Percentiles rank a stretch among this genome's conserved stretches.
Conservation (phyloP, 257 asterid species). For the Primulina huaijiensis region DNA sequence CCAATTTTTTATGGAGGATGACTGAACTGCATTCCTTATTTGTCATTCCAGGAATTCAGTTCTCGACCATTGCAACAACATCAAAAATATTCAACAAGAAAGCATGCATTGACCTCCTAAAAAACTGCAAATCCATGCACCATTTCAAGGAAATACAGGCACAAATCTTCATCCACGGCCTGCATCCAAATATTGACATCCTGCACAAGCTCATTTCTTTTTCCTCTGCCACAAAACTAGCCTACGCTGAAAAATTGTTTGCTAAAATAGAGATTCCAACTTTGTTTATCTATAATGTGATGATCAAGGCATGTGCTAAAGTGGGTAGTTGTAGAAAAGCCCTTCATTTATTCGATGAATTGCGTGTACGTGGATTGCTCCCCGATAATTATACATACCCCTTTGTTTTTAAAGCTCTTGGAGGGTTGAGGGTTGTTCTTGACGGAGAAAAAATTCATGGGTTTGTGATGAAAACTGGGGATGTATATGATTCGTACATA, state of each 20-base stretch:
- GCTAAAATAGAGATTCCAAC: slow-evolving; percentile 20
- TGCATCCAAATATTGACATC: slow-evolving; percentile 32
- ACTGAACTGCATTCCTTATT: not conserved
- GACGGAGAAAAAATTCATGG: slow-evolving; percentile 31
- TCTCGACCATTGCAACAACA: not conserved
- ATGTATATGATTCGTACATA: slow-evolving; percentile 37
- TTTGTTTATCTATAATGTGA: slow-evolving; percentile 39
- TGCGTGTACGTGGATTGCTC: slow-evolving; percentile 31
- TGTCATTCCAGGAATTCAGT: not conserved
- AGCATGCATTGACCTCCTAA: slow-evolving; percentile 32
- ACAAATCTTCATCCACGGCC: slow-evolving; percentile 34
- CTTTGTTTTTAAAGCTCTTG: slow-evolving; percentile 42
- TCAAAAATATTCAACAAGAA: slow-evolving; percentile 18
- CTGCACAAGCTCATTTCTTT: slow-evolving; percentile 44
- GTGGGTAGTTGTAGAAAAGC: slow-evolving; percentile 25
- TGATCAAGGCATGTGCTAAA: slow-evolving; percentile 41
- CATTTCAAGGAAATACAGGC: slow-evolving; percentile 43
- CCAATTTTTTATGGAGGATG: not conserved
- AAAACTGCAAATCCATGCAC: slow-evolving; percentile 35
- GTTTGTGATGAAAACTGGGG: slow-evolving; percentile 40
- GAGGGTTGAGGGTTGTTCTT: slow-evolving; percentile 26
- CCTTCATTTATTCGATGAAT: slow-evolving; percentile 37
- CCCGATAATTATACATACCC: slow-evolving; percentile 45
- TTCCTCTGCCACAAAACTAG: slow-evolving; percentile 28
- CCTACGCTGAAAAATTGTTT: slow-evolving; percentile 35